Evolutionary conservation across 306 rosid genomes (phyloP).

Genomic region (Lathyrus tuberosus): DNA sequence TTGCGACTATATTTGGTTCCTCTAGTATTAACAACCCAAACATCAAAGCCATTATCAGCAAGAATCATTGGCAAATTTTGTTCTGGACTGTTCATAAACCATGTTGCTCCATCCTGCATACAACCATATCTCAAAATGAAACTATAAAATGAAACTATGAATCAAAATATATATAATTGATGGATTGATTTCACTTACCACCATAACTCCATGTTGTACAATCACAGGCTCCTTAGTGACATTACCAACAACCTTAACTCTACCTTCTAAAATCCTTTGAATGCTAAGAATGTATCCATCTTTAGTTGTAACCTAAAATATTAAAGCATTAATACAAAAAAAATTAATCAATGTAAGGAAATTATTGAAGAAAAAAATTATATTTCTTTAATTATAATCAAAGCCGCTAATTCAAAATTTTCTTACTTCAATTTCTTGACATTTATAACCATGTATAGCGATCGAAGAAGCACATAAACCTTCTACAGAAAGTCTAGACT

Average conservation of each 20-base stretch:
- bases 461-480: slow-evolving; percentile 63
- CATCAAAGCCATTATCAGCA: slow-evolving; percentile 73
- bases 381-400: too few species aligned
- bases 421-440: slow-evolving; percentile 68
- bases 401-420: neutral
- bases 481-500: neutral
- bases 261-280: slow-evolving; percentile 76
- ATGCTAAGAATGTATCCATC: slow-evolving; percentile 74
- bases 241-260: slow-evolving; percentile 8
- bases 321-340: too few species aligned
- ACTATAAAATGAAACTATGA: too few species aligned
- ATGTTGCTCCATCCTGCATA: slow-evolving; percentile 72
- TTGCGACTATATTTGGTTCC: slow-evolving; percentile 76
- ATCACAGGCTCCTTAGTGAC: slow-evolving; percentile 58
- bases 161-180: neutral
- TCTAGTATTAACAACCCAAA: slow-evolving; percentile 74
- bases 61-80: slow-evolving; percentile 71
- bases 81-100: slow-evolving; percentile 66
- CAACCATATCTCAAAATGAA: neutral
- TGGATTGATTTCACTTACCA: slow-evolving; percentile 49
- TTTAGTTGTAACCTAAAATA: slow-evolving; percentile 65
- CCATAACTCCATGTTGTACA: slow-evolving; percentile 76
- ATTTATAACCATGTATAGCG: slow-evolving; percentile 61
- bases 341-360: too few species aligned
- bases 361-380: too few species aligned